Evolutionary conservation across 2,329 filamentous ascomycete species (phyloP), one percentile per base, ranked within the genome.

Genomic region (Didymella arachidicola): DNA sequence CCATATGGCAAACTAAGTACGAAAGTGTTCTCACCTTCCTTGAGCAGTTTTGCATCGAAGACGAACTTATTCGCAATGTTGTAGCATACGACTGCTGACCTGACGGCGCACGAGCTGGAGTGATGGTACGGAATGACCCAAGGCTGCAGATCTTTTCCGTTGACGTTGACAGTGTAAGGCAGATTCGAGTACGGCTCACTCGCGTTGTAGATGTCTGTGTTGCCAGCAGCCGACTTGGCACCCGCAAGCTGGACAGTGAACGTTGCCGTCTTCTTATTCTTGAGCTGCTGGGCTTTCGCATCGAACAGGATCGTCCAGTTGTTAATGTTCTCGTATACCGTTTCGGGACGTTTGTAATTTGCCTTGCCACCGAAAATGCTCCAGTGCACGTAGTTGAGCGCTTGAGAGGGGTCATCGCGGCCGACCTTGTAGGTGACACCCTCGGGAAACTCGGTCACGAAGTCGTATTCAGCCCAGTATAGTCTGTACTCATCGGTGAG

Each of bases 371-470:
- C 85, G 65, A 86, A 87, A 10, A 86, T 84, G 59, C 81, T 84
- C 87, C 86, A 89, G 68, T 89, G 87, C 4, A 88, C 82, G 50
- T 87, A 87, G 72, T 89, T 89, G 58, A 87, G 78, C 61, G 87
- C 85, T 4, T 74, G 71, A 0, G 73, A 74, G 12, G 78, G 78
- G 25, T 84, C 75, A 61, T 81, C 82, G 67, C 81, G 72, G 12
- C 86, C 86, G 2, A 89, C 81, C 22, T 80, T 80, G 75, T 84
- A 89, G n/a, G 77, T 78, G 0, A 89, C 80, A 5, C 86, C 86
- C 0, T 81, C 61, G 0, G 86, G 85, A 64, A 87, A 88, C 39
- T 89, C 86, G 1, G 75, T 72, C 0, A 80, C 77, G 70, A 84
- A 89, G 69, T 88, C 86, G 65, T 87, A 85, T 0, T 78, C 79